Evolutionary conservation across 176 grass and related monocot species (phyloP), one percentile per base, ranked within the genome.

Genomic region (Aegilops umbellulata): DNA sequence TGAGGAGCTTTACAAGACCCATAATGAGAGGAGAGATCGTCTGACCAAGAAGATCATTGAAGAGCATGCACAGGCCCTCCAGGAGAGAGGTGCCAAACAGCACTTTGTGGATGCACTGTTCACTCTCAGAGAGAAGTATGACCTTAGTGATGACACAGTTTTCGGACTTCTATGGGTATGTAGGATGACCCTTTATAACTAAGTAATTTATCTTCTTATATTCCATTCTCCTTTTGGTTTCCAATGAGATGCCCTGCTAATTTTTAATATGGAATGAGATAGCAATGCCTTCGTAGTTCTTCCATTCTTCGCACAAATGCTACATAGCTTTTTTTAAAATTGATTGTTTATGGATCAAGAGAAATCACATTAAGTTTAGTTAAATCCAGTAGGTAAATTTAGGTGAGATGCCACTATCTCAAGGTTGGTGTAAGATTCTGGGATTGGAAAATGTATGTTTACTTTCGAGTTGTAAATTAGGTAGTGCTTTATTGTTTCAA

Each of bases 161-260:
- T 87, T 95, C 10, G 94, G 94, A 82, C 94, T 95, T 83, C 91
- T 95, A 49, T 95, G 94, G 94, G 94, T 95, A 88, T 51, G 86
- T 89, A 30, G 23, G 1, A 76, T 31, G n/a, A 10, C 30, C 79
- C 84, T 74, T 88, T 39, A 78, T 76, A 16, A 42, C 2, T 31
- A 2, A 26, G 34, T 77, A 63, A 31, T 49, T 31, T 16, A 24
- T 47, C 44, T 49, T 86, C 16, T 35, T 60, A 27, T 73, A 10
- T 87, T 87, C 8, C 25, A 2, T 7, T 84, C 9, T 22, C n/a
- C 0, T 30, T 32, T 64, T 72, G 14, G 16, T 34, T 80, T 74
- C 31, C 14, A 60, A 75, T 68, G 77, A 34, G 46, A 75, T 80
- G 2, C 14, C 23, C 11, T 84, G 58, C 14, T 72, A 61, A 70